Conservation (phyloP, 2,329 filamentous ascomycete genomes). For the Aspergillus melleus region DNA sequence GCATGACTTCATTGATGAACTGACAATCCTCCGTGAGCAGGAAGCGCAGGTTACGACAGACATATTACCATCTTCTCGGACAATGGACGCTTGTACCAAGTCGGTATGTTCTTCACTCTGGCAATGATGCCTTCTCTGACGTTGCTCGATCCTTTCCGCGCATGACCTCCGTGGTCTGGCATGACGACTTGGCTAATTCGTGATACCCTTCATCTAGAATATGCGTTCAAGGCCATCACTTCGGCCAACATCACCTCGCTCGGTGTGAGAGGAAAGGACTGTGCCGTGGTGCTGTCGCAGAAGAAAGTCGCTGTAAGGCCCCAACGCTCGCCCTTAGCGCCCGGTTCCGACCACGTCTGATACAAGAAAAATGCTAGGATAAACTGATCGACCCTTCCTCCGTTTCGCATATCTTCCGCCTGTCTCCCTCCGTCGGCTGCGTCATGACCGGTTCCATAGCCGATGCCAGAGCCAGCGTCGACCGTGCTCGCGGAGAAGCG, state of each 20-base stretch:
- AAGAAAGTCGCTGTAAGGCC: constrained; percentile 95
- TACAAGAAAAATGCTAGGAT: constrained; percentile 61
- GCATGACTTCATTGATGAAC: constrained; percentile 32
- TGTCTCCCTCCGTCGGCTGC: constrained; percentile 93
- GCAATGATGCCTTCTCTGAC: neutral
- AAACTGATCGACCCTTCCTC: constrained; percentile 98
- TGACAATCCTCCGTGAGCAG: constrained; percentile 47
- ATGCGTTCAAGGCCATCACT: constrained; percentile 99
- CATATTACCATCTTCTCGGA: constrained; percentile 99
- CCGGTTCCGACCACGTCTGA: neutral
- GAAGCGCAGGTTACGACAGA: constrained; percentile 89
- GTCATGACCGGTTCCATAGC: constrained; percentile 99
- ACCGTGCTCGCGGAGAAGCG: constrained; percentile 90
- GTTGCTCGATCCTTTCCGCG: neutral
- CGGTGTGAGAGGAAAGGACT: constrained; percentile 93
- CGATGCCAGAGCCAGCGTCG: constrained; percentile 89
- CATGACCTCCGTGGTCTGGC: constrained; percentile 6
- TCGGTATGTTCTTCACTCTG: constrained; percentile 61
- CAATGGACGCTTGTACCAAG: constrained; percentile 98
- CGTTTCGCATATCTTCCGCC: constrained; percentile 95
- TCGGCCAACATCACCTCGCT: constrained; percentile 98
- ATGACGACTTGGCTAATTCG: constrained; percentile 30
- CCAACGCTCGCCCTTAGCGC: neutral
- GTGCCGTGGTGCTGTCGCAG: constrained; percentile 94
- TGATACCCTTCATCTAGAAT: constrained; percentile 63